Base-by-base conservation (phyloP, 2,329 filamentous ascomycete genomes). In the Juglanconis sp. region DNA sequence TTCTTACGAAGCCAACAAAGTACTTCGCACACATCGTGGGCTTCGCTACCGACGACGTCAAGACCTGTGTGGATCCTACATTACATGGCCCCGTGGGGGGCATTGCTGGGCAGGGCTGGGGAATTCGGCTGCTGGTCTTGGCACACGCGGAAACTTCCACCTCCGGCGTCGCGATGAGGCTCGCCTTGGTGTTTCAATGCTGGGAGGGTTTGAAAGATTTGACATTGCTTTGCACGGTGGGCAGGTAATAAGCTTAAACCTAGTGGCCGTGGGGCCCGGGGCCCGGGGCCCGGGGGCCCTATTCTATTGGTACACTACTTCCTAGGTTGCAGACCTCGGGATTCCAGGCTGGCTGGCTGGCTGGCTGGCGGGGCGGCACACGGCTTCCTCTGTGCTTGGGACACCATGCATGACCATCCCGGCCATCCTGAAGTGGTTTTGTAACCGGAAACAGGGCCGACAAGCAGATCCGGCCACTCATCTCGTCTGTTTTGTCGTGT, bases 401-500 rank as follows among this genome's bases (percentile, higher is more conserved):
- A 49, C 54, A 24, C 54, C 52, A 50, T 63, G 62, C 59, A 59
- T 59, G 58, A 53, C 53, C 48, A 42, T 42, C 49, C 40, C 11
- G 44, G 48, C 49, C 36, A n/a, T 56, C 42, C 44, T 59, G 53
- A 55, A 54, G 62, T 50, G 42, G 48, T 56, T 62, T 35, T 60
- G 59, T 62, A 53, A 60, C 60, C 53, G 60, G 60, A 59, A 51
- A 55, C 31, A 53, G 17, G 53, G 47, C 46, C 32, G 49, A 57
- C 49, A 46, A 57, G 49, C 48, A 35, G 48, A 36, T 5, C 48
- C 50, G 46, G 15, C 53, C 51, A 31, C 40, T 38, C 24, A 32
- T 50, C 53, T 38, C 24, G 52, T 56, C 35, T 8, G 15, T 48
- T 52, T 17, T 30, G 34, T 49, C 38, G 13, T 53, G 44, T 34